These are phyloP conservation scores for Hypoxylon sp. DNA, from an alignment of 2,329 filamentous ascomycete species.

Conservation along the genomic window DNA sequence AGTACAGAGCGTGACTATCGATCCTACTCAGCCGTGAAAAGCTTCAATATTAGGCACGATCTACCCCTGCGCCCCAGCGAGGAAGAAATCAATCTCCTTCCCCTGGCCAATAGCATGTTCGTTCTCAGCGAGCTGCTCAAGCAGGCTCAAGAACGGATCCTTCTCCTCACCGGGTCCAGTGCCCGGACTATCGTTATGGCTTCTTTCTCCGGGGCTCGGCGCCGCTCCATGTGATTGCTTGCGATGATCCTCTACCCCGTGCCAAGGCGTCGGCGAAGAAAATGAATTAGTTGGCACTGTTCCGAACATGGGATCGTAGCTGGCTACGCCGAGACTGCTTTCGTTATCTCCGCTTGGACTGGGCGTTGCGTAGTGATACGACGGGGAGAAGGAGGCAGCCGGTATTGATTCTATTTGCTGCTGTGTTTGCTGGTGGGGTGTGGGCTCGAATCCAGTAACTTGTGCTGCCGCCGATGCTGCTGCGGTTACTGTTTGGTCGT, in stretches of 20 bases:
- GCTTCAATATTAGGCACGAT: too few relatives aligned
- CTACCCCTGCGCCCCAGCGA: slow-evolving; percentile 58
- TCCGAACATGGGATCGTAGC: slow-evolving; percentile 73
- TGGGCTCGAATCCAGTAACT: slow-evolving; percentile 57
- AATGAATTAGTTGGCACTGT: slow-evolving; percentile 68
- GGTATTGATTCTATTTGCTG: slow-evolving; percentile 54
- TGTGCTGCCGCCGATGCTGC: slow-evolving; percentile 56
- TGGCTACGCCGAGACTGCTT: slow-evolving; percentile 52
- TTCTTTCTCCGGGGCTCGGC: slow-evolving; percentile 64
- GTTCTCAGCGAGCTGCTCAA: slow-evolving; percentile 88
- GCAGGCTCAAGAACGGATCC: slow-evolving; percentile 82
- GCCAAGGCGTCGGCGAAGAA: slow-evolving; percentile 67
- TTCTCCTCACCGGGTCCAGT: slow-evolving; percentile 74
- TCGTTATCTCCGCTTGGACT: slow-evolving; percentile 53
- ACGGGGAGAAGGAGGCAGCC: slow-evolving; percentile 59
- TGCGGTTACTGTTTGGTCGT: slow-evolving; percentile 55
- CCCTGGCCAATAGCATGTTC: slow-evolving; percentile 78
- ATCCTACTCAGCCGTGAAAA: too few relatives aligned
- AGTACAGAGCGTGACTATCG: background rate
- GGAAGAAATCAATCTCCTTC: slow-evolving; percentile 84
- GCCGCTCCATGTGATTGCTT: slow-evolving; percentile 55
- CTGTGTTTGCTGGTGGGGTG: slow-evolving; percentile 48
- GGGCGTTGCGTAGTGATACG: slow-evolving; percentile 60
- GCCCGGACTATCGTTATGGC: slow-evolving; percentile 65
- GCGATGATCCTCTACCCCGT: slow-evolving; percentile 59